These are phyloP conservation scores for Elaeis oleifera DNA, from an alignment of 202 grass and related monocot genomes.

Conservation along the genomic window DNA sequence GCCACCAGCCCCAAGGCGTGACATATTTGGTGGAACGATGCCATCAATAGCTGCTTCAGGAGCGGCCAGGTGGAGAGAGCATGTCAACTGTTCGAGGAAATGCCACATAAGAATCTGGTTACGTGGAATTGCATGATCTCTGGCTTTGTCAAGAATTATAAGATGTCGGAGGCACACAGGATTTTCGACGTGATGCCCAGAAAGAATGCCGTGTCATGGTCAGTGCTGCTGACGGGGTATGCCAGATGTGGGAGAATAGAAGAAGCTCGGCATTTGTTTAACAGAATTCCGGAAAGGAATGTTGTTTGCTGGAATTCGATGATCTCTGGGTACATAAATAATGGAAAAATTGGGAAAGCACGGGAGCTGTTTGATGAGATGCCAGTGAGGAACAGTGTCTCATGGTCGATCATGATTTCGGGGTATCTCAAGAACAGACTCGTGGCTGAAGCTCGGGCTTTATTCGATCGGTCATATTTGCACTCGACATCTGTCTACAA, in stretches of 20 bases:
- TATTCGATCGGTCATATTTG: conserved; percentile 19
- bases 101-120: conserved; percentile 39
- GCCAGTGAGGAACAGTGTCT: conserved; percentile 36
- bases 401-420: conserved; percentile 53
- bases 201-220: conserved; percentile 50
- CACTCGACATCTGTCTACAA: conserved; percentile 28
- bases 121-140: conserved; percentile 65
- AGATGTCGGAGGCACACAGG: conserved; percentile 32
- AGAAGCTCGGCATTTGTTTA: conserved; percentile 42
- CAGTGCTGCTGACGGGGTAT: conserved; percentile 36
- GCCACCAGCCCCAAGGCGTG: not conserved
- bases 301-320: conserved; percentile 61
- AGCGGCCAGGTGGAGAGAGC: conserved; percentile 36
- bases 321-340: conserved; percentile 40
- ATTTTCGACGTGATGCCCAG: conserved; percentile 47
- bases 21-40: conserved; percentile 30
- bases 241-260: conserved; percentile 30
- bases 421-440: conserved; percentile 43
- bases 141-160: conserved; percentile 33
- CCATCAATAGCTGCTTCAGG: conserved; percentile 30
- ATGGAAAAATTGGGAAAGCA: conserved; percentile 33
- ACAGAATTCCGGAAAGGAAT: conserved; percentile 36
- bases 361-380: conserved; percentile 51
- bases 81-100: conserved; percentile 35
- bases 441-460: conserved; percentile 25